Evolutionary conservation across 768 basidiomycete species (phyloP).

Genomic region (Tylopilus balloui): DNA sequence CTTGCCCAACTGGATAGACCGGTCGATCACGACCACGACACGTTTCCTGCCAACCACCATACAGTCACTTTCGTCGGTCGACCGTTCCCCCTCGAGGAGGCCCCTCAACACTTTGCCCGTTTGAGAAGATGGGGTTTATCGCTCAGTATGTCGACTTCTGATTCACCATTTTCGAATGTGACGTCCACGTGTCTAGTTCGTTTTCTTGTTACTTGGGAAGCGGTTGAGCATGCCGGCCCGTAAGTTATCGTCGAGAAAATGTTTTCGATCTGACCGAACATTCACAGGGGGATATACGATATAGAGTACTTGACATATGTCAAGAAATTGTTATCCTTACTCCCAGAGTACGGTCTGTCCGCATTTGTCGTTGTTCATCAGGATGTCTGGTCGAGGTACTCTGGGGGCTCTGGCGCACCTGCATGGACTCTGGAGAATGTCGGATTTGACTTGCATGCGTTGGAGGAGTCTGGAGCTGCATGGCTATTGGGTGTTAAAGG

Average conservation of each 20-base stretch:
- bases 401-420: constrained; percentile 93
- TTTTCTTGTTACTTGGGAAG: constrained; percentile 96
- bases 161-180: background rate
- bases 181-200: constrained; percentile 49
- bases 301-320: constrained; percentile 78
- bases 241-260: constrained; percentile 39
- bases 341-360: constrained; percentile 67
- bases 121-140: constrained; percentile 84
- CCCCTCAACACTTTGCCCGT: constrained; percentile 76
- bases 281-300: constrained; percentile 75
- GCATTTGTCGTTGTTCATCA: constrained; percentile 86
- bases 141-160: constrained; percentile 55
- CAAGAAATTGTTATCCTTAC: constrained; percentile 56
- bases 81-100: constrained; percentile 88
- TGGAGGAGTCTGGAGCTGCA: constrained; percentile 83
- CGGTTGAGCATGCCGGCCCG: constrained; percentile 91
- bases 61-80: constrained; percentile 81
- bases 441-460: constrained; percentile 76
- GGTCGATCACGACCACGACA: constrained; percentile 57
- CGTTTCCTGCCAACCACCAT: constrained; percentile 62
- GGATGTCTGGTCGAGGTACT: constrained; percentile 94
- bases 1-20: constrained; percentile 44
- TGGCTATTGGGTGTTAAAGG: constrained; percentile 80
- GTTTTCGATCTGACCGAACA: background rate
- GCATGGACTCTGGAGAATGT: constrained; percentile 89